Base-by-base conservation (phyloP, 2,329 filamentous ascomycete genomes). In the Plenodomus tracheiphilus region DNA sequence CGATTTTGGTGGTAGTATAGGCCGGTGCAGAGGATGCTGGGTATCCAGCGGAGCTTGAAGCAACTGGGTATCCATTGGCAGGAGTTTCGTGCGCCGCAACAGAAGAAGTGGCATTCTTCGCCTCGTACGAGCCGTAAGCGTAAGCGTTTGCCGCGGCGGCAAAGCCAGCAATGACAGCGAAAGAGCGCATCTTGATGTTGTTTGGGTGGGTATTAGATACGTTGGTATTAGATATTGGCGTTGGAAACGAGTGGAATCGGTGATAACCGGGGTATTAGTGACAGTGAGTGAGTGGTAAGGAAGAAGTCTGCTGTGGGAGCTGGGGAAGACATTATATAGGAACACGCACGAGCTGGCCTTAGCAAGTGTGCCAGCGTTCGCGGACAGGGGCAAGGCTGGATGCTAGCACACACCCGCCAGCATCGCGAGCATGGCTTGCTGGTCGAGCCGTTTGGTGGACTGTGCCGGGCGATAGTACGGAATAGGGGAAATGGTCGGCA, bases 241-340 rank as follows among this genome's bases (percentile, higher is more conserved):
- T 64, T 54, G 52, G 51, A 69, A 74, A 72, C 67, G 71, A 74
- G 59, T 74, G 72, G 64, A 69, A 67, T 72, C 68, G 71, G 70
- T 58, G 46, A 66, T 66, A 59, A 72, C 69, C 68, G 68, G 63
- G 60, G 62, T 64, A 66, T 66, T 68, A 69, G 59, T 51, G 59
- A 64, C 55, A 69, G 61, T 61, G 68, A 72, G 56, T 69, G 68
- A 68, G 69, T 69, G 71, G 68, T 66, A 64, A 64, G 49, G 62
- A 67, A 62, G 56, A 51, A 54, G 43, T 52, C 51, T 30, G 13
- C 39, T 41, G 30, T 43, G 21, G 32, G 41, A 49, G 46, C 51
- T 54, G 60, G 53, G 45, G 56, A 56, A 58, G 57, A 56, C 59
- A 68, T 72, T 73, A 70, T 73, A 72, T 70, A 61, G 60, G 62